Percentiles rank a stretch among this genome's conserved stretches.
Evolutionary conservation across 73 alveolate genomes (phyloP).

Genomic region (Tetrahymena malaccensis): DNA sequence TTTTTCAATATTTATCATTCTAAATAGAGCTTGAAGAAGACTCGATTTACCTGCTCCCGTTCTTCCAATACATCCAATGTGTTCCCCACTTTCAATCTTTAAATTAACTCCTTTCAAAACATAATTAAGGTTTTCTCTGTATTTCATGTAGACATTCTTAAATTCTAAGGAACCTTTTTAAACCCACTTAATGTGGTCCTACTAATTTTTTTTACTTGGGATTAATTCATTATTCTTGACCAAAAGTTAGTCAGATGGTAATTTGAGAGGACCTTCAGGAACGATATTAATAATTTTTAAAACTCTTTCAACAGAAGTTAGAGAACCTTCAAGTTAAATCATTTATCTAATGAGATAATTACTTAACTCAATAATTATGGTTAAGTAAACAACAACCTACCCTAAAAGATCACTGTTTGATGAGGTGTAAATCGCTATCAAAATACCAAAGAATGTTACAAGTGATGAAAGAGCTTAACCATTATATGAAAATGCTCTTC

Average conservation of each 20-base stretch:
- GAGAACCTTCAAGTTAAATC: neutral
- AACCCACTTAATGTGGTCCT: conserved; percentile 31
- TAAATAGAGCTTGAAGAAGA: conserved; percentile 38
- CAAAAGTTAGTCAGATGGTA: neutral
- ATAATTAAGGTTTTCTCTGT: conserved; percentile 66
- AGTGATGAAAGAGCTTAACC: neutral
- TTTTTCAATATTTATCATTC: conserved; percentile 41
- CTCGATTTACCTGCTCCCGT: conserved; percentile 97
- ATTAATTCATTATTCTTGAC: conserved; percentile 45
- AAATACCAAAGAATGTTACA: neutral
- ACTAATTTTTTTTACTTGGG: conserved; percentile 28
- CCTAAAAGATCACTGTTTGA: conserved; percentile 9
- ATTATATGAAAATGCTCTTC: conserved; percentile 9
- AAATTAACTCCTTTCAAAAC: conserved; percentile 66
- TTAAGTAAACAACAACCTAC: neutral
- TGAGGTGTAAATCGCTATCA: neutral
- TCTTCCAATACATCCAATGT: conserved; percentile 90
- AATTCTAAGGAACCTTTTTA: neutral
- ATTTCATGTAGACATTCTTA: conserved; percentile 63
- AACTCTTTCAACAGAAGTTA: conserved; percentile 25
- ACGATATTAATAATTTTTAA: neutral
- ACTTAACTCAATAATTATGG: neutral
- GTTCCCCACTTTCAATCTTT: conserved; percentile 60
- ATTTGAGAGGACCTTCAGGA: conserved; percentile 5
- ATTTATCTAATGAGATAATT: neutral